Evolutionary conservation across 345 rosid genomes (phyloP), one percentile per base, ranked within the genome.

Genomic region (Hibiscus mutabilis): DNA sequence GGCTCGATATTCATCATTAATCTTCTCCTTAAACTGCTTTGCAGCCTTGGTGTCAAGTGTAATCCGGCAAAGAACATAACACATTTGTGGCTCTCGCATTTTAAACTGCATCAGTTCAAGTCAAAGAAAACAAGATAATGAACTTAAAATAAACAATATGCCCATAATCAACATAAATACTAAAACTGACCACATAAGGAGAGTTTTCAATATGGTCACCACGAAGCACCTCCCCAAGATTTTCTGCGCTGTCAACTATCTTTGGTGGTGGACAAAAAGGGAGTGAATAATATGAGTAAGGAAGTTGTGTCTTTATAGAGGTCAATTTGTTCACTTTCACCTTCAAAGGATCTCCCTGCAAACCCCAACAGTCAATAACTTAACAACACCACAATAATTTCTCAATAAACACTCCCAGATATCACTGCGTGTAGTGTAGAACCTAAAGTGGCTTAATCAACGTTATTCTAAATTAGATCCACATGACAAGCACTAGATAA

Each of bases 211-310:
- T 93, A 2, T 97, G 92, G 76, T 93, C 98, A 60, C 98, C 98
- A 6, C 98, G 98, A 62, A 93, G 97, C 15, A 93, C 98, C 85
- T 93, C 98, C 31, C 98, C 97, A 60, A 93, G 98, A 84, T 93
- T 93, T 85, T 93, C 98, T 27, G 98, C 86, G 75, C 94, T 93
- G 80, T 93, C 98, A 19, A 88, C 76, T 18, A 93, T 93, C 76
- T 87, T 84, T 51, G 79, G 49, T n/a, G 98, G 98, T 37, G 33
- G 71, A 69, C 94, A 89, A 62, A 81, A 85, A 9, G 94, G 94
- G 68, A 93, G 89, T 7, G 97, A 85, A 60, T 93, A 93, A 74
- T 78, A 93, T 4, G 97, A 79, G 75, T 89, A 93, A 18, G 98
- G 98, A 75, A 93, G 97, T 80, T 93, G 98, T 1, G 98, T 93